Conservation (phyloP, 257 asterid genomes). For the Solanum sejunctum region DNA sequence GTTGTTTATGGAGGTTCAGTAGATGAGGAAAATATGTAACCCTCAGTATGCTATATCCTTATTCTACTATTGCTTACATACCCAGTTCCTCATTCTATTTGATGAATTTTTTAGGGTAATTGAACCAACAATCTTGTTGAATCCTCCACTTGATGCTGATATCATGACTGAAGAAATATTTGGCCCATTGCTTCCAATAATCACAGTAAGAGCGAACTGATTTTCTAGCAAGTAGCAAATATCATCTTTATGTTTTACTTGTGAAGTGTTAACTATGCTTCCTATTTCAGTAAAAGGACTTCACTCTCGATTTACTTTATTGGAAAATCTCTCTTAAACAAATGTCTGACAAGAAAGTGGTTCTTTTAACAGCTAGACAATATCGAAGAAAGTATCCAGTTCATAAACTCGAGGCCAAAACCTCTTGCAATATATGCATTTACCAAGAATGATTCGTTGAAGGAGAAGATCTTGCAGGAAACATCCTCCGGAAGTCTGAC, state of each 20-base stretch:
- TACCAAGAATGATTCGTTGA: conserved; percentile 44
- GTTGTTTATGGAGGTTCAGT: conserved; percentile 77
- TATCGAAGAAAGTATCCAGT: conserved; percentile 73
- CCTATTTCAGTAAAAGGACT: neutral
- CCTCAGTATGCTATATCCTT: neutral
- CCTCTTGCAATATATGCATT: conserved; percentile 83
- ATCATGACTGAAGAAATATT: conserved; percentile 89
- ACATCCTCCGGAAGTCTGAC: conserved; percentile 81
- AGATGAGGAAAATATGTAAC: conserved; percentile 55
- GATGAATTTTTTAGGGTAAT: conserved; percentile 39
- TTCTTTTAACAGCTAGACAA: conserved; percentile 40
- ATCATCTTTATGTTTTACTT: neutral
- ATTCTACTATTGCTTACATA: neutral
- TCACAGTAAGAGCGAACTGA: conserved; percentile 40
- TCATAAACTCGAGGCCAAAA: conserved; percentile 55
- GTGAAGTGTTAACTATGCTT: neutral
- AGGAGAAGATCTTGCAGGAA: conserved; percentile 48
- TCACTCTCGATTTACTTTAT: neutral
- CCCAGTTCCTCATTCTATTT: neutral
- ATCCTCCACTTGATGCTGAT: conserved; percentile 78
- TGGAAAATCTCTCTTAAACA: neutral
- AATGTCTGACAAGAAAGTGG: neutral
- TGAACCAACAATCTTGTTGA: conserved; percentile 79
- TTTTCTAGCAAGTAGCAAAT: neutral
- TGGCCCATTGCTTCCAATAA: conserved; percentile 89